Evolutionary conservation across 768 basidiomycete genomes (phyloP).

Genomic region (Tulasnella sp.): DNA sequence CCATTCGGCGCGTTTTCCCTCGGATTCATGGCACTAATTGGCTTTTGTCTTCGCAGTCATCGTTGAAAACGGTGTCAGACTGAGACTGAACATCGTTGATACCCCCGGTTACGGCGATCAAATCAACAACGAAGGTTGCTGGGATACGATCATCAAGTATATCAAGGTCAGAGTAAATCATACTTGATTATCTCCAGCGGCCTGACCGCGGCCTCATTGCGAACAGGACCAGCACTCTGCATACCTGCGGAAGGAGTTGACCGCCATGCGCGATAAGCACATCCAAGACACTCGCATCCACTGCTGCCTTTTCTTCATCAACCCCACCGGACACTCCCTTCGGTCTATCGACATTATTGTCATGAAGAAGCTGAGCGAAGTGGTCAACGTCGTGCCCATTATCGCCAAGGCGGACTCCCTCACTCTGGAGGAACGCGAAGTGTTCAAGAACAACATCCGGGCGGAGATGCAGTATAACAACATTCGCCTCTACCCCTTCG

Average conservation of each 20-base stretch:
- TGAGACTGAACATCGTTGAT: constrained; percentile 95
- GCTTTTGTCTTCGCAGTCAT: constrained; percentile 52
- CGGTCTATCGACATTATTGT: constrained; percentile 97
- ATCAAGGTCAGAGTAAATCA: constrained; percentile 49
- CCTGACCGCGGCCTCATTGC: constrained; percentile 18
- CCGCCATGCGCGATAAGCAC: constrained; percentile 96
- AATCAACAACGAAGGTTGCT: constrained; percentile 98
- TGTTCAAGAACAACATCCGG: constrained; percentile 94
- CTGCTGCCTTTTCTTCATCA: constrained; percentile 97
- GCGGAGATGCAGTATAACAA: constrained; percentile 86
- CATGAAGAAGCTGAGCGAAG: constrained; percentile 97
- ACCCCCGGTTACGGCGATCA: constrained; percentile 98
- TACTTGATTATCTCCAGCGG: not conserved
- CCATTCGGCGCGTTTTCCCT: not conserved
- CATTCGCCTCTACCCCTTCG: constrained; percentile 94
- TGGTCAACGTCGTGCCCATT: constrained; percentile 98
- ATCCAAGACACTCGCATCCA: constrained; percentile 98
- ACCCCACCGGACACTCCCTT: constrained; percentile 94
- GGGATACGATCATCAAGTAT: constrained; percentile 98
- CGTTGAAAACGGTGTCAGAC: constrained; percentile 88
- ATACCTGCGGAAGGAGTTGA: constrained; percentile 96
- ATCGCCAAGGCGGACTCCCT: constrained; percentile 96
- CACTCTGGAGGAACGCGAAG: constrained; percentile 84
- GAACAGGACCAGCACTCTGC: constrained; percentile 89
- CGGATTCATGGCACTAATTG: not conserved